Evolutionary conservation across 2,329 filamentous ascomycete species (phyloP).

Genomic region (Aspergillus uvarum): DNA sequence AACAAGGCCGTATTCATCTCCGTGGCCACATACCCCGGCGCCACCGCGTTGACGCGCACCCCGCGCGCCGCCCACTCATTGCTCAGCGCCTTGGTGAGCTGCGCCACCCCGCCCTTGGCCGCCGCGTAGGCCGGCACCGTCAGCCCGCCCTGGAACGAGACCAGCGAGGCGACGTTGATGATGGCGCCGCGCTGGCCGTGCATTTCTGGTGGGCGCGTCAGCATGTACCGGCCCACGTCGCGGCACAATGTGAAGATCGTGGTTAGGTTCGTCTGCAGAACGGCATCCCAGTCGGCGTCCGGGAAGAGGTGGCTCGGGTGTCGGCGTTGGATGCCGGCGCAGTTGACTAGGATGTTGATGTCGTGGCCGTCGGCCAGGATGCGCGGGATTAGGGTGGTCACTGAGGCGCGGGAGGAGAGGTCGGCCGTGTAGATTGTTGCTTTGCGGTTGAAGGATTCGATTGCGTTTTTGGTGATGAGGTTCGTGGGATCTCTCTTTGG

Average conservation of each 20-base stretch:
- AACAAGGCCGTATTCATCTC: conserved; percentile 90
- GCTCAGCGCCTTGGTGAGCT: conserved; percentile 78
- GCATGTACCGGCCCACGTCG: conserved; percentile 25
- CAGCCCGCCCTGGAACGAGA: conserved; percentile 81
- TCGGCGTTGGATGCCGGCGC: conserved; percentile 76
- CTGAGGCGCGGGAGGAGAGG: conserved; percentile 31
- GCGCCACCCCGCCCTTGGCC: conserved; percentile 79
- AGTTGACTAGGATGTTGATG: conserved; percentile 76
- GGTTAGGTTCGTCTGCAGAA: conserved; percentile 81
- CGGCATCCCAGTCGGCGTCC: conserved; percentile 68
- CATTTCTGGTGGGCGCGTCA: conserved; percentile 15
- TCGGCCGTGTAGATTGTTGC: conserved; percentile 38
- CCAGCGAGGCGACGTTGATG: conserved; percentile 79
- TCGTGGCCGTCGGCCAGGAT: conserved; percentile 45
- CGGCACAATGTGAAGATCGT: conserved; percentile 64
- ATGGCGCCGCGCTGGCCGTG: conserved; percentile 49
- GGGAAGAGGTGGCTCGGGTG: conserved; percentile 72
- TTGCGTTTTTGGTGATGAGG: conserved; percentile 18
- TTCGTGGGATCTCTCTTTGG: conserved; percentile 21
- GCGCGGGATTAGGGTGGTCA: conserved; percentile 29
- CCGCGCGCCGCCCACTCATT: conserved; percentile 85
- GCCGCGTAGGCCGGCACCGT: conserved; percentile 87
- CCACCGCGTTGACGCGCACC: conserved; percentile 63
- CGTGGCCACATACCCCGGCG: conserved; percentile 71
- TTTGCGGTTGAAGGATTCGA: conserved; percentile 34